Evolutionary conservation across 495 filamentous ascomycete genomes (phyloP).

Genomic region (Ramalina intermedia): DNA sequence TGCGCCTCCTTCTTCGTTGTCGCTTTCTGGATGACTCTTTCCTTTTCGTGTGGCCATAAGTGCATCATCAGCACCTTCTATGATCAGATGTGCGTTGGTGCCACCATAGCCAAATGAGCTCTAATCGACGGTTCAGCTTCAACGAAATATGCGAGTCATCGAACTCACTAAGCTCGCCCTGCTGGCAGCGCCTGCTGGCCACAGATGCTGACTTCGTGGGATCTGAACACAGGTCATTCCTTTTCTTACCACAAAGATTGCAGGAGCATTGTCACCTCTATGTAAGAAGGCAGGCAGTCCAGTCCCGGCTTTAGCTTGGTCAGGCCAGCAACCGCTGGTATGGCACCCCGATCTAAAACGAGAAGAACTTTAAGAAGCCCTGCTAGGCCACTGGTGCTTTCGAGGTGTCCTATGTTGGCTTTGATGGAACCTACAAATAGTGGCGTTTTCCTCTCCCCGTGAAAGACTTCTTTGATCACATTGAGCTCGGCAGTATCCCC

Average conservation of each 20-base stretch:
- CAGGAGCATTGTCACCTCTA: not conserved
- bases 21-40: not conserved
- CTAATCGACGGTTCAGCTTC: conserved; percentile 22
- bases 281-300: conserved; percentile 18
- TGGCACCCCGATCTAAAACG: conserved; percentile 19
- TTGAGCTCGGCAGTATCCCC: not conserved
- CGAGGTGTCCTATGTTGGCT: conserved; percentile 27
- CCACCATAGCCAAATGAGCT: conserved; percentile 50
- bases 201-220: not conserved
- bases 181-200: conserved; percentile 19
- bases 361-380: conserved; percentile 23
- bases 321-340: conserved; percentile 20
- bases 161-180: conserved; percentile 17
- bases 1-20: not conserved
- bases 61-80: conserved; percentile 19
- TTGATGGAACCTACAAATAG: conserved; percentile 23
- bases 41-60: not conserved
- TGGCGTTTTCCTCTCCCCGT: not conserved
- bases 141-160: no score
- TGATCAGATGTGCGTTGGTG: conserved; percentile 39
- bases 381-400: conserved; percentile 22
- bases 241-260: not conserved
- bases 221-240: not conserved
- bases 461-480: not conserved
- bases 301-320: conserved; percentile 16